A percentile compares a stretch with the other conserved stretches of the same genome.
These are phyloP conservation scores for Rhodotorula kratochvilovae DNA, from an alignment of 768 basidiomycete species.

Conservation along the genomic window DNA sequence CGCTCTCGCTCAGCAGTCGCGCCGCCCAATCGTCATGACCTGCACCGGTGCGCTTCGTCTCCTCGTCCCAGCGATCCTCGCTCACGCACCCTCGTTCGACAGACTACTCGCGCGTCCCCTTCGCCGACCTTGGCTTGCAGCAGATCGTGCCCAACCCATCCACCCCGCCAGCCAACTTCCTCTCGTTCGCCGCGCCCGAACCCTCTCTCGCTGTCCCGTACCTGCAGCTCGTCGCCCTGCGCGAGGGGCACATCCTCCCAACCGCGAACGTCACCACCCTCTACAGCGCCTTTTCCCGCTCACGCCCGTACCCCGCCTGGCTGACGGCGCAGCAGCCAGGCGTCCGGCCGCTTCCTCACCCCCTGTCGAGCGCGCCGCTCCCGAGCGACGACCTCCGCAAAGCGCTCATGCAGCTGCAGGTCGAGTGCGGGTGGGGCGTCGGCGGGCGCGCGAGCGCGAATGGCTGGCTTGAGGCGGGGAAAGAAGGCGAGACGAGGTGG, in stretches of 20 bases:
- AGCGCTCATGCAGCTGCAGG: slow-evolving; percentile 62
- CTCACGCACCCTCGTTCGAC: slow-evolving; percentile 6
- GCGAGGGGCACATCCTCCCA: slow-evolving; percentile 55
- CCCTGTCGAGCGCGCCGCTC: slow-evolving; percentile 45
- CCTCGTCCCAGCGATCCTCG: background rate
- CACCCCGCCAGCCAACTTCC: slow-evolving; percentile 65
- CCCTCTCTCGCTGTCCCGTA: slow-evolving; percentile 58
- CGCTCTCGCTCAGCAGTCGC: slow-evolving; percentile 73
- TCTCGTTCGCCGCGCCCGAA: slow-evolving; percentile 58
- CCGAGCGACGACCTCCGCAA: slow-evolving; percentile 60
- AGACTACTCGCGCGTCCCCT: slow-evolving; percentile 72
- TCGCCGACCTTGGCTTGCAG: slow-evolving; percentile 54
- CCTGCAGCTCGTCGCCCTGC: slow-evolving; percentile 61
- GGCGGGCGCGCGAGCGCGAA: background rate
- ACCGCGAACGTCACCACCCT: slow-evolving; percentile 46
- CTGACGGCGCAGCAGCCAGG: slow-evolving; percentile 45
- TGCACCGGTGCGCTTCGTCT: slow-evolving; percentile 70
- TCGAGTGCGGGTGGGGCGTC: slow-evolving; percentile 41
- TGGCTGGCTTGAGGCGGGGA: background rate
- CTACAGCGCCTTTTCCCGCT: slow-evolving; percentile 43
- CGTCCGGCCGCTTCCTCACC: slow-evolving; percentile 45
- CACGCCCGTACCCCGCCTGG: slow-evolving; percentile 8
- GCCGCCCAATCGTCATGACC: slow-evolving; percentile 84
- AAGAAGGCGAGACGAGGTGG: slow-evolving; percentile 13
- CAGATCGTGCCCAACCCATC: slow-evolving; percentile 48